phyloP scores from a whole-genome alignment of 1,284 basidiomycete species.

The Ustilago trichophora region DNA sequence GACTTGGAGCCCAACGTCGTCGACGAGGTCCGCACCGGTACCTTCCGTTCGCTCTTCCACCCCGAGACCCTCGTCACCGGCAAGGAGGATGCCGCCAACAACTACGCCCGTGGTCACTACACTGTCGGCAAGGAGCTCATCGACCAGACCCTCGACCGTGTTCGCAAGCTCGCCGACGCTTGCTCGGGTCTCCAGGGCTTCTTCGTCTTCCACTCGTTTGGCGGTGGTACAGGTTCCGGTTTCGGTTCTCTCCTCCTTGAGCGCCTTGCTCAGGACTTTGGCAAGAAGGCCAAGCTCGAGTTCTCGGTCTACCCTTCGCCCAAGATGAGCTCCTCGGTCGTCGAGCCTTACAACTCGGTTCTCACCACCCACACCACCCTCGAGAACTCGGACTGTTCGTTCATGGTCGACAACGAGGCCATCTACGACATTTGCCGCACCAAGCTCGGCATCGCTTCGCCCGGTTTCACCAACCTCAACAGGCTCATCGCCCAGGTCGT shows the following conservation, averaged over 20 bases:
- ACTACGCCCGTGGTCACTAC: conserved; percentile 82
- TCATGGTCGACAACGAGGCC: conserved; percentile 67
- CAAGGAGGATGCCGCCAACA: conserved; percentile 99
- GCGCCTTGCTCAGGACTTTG: conserved; percentile 94
- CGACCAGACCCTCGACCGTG: conserved; percentile 88
- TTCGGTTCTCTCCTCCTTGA: conserved; percentile 97
- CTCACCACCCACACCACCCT: conserved; percentile 98
- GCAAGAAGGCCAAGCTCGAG: conserved; percentile 99
- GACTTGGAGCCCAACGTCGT: conserved; percentile 96
- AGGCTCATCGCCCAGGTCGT: conserved; percentile 92
- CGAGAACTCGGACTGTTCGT: conserved; percentile 97
- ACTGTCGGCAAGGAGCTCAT: conserved; percentile 90
- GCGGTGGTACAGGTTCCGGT: conserved; percentile 98
- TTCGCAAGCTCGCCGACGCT: conserved; percentile 95
- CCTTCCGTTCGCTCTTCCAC: conserved; percentile 95
- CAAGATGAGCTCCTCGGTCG: conserved; percentile 87
- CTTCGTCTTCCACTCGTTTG: conserved; percentile 99
- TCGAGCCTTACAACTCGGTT: conserved; percentile 99
- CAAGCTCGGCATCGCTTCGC: conserved; percentile 85
- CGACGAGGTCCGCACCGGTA: conserved; percentile 94
- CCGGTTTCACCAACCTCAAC: conserved; percentile 94
- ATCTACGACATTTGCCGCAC: conserved; percentile 99
- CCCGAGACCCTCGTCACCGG: conserved; percentile 98
- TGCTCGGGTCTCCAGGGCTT: conserved; percentile 98
- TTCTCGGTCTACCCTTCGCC: conserved; percentile 90